Base-by-base conservation (phyloP, 371 early-diverging fungal species). In the Zychaea mexicana region DNA sequence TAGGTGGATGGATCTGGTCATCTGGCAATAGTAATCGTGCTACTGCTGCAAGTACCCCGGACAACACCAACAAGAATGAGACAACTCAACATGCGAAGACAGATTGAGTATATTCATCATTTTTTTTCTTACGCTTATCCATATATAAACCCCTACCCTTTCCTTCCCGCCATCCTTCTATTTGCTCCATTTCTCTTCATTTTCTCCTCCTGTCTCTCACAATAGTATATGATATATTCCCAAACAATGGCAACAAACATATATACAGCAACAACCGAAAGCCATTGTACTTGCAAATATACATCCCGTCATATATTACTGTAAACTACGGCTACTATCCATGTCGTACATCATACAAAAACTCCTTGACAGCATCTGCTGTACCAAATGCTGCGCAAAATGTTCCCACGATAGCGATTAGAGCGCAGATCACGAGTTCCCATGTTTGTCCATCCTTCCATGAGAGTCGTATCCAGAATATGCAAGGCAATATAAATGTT, bases 401-500 rank as follows among this genome's bases (percentile, higher is more conserved):
- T 6, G 88, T 66, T 13, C 93, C 94, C 5, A 91, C 62, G 21
- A 77, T 32, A 26, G 87, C 68, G 33, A 92, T 83, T 5, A 85
- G 52, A 3, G 70, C 64, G 58, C 87, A 88, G 61, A 81, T 68
- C n/a, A 73, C 52, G 33, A 85, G 75, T 63, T 90, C 90, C 15
- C 68, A 47, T 33, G 67, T 58, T 7, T 78, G 60, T 3, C 87
- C 77, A 17, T 62, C 68, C 21, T 70, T 31, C 78, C 85, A 81
- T 70, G 81, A 90, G n/a, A 95, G 71, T 65, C 86, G 85, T 24
- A 91, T 73, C 74, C 92, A 90, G 70, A 90, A 94, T 19, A 91
- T 65, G 22, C 91, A 82, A 0, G 96, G 96, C 55, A 94, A 78
- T 19, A 96, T 86, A 72, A 94, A 94, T 12, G 92, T 87, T 46